Conservation (phyloP, 2,329 filamentous ascomycete species). For the Aspergillus phoenicis region DNA sequence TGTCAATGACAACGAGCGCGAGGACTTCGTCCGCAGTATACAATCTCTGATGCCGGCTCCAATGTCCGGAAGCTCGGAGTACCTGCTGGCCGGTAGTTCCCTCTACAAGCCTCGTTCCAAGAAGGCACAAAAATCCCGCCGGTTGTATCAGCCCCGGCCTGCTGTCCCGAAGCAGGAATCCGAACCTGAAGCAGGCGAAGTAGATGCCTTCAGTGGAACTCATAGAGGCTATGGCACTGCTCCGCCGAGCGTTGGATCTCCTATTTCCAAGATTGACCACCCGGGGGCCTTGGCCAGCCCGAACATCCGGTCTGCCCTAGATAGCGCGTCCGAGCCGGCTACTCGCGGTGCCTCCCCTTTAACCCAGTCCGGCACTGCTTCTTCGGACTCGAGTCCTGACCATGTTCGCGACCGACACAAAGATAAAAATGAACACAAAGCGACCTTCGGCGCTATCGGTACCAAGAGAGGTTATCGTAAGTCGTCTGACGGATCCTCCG, state of each 20-base stretch:
- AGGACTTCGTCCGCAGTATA: conserved; percentile 24
- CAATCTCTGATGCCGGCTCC: conserved; percentile 24
- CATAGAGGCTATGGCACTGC: conserved; percentile 10
- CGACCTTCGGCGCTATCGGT: conserved; percentile 19
- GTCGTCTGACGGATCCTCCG: conserved; percentile 17
- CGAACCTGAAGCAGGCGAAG: conserved; percentile 7
- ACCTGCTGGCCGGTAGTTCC: conserved; percentile 3
- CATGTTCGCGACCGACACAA: conserved; percentile 12
- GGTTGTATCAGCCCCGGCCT: conserved; percentile 25
- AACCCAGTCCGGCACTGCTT: conserved; percentile 15
- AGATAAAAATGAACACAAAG: conserved; percentile 10
- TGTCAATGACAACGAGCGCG: conserved; percentile 16
- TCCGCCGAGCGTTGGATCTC: conserved; percentile 19
- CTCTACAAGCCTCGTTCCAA: conserved; percentile 16
- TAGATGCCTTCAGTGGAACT: conserved; percentile 14
- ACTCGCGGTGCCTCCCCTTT: conserved; percentile 24
- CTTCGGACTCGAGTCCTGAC: conserved; percentile 23
- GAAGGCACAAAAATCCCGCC: conserved; percentile 24
- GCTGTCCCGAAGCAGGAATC: not conserved
- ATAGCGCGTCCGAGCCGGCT: conserved; percentile 21
- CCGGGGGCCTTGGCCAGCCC: conserved; percentile 17
- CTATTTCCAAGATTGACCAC: conserved; percentile 18
- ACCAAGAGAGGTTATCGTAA: conserved; percentile 16
- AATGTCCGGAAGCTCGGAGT: conserved; percentile 12
- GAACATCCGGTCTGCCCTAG: conserved; percentile 12